Percentiles rank a stretch among this genome's conserved stretches.
These are phyloP conservation scores for Margaritispora aquatica DNA, from an alignment of 495 filamentous ascomycete genomes.

Conservation along the genomic window DNA sequence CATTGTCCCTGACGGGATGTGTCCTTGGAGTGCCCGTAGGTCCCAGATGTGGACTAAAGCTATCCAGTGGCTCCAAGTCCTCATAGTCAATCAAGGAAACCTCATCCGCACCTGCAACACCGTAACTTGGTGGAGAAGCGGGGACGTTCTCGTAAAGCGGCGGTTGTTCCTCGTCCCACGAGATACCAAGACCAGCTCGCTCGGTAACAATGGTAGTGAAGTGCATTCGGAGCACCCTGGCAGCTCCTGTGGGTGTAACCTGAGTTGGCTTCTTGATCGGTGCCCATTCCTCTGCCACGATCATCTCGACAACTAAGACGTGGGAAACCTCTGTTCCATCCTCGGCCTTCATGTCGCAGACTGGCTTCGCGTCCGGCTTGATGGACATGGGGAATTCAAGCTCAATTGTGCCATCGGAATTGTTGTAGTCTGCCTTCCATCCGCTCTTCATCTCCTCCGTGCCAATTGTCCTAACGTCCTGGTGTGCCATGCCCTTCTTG, in stretches of 20 bases:
- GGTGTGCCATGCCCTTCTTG: slow-evolving; percentile 71
- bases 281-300: slow-evolving; percentile 87
- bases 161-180: slow-evolving; percentile 95
- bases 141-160: slow-evolving; percentile 95
- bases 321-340: slow-evolving; percentile 76
- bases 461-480: slow-evolving; percentile 70
- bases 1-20: slow-evolving; percentile 1
- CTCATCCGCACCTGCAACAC: slow-evolving; percentile 15
- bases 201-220: slow-evolving; percentile 79
- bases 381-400: slow-evolving; percentile 70
- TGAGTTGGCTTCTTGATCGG: slow-evolving; percentile 61
- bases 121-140: slow-evolving; percentile 75
- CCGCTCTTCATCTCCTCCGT: slow-evolving; percentile 70
- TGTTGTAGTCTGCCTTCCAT: slow-evolving; percentile 94
- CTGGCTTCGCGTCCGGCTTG: slow-evolving; percentile 43
- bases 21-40: background rate
- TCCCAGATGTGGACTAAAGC: background rate
- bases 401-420: slow-evolving; percentile 65
- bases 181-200: slow-evolving; percentile 80
- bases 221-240: slow-evolving; percentile 88
- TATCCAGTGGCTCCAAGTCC: slow-evolving; percentile 17
- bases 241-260: slow-evolving; percentile 81
- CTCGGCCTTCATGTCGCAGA: slow-evolving; percentile 76
- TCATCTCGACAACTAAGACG: slow-evolving; percentile 84
- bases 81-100: slow-evolving; percentile 25